Evolutionary conservation across 305 asterid genomes (phyloP), one percentile per base, ranked within the genome.

Genomic region (Caryopteris hybrid): DNA sequence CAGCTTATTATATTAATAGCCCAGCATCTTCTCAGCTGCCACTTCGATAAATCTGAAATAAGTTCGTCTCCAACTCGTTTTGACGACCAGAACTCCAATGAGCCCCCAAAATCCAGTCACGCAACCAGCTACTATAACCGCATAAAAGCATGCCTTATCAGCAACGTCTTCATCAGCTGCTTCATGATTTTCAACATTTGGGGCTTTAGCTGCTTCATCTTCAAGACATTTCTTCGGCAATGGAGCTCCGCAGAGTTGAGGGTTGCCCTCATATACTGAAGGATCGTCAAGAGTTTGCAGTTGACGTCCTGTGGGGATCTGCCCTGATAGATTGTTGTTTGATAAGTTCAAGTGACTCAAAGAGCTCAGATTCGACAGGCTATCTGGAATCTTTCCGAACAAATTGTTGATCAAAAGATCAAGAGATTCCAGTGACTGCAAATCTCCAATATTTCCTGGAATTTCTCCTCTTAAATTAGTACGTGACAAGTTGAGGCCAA

Each of bases 381-480:
- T 62, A 0, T 5, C 25, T 0, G 55, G 68, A 25, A 62, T 43
- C 4, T 3, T 23, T 23, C 68, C 68, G 6, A n/a, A n/a, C 42
- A 62, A 23, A 22, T 62, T n/a, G 25, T 62, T 62, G 25, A 11
- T 25, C 7, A 55, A 62, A 23, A 62, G 68, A 62, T 62, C 68
- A 8, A 62, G 54, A 11, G 68, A 62, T 22, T 42, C 55, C 27
- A 43, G 14, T 4, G 42, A 23, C n/a, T 20, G 13, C 55, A 62
- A 5, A 43, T 62, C 55, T 42, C 68, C 68, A 45, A 43, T 42
- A 0, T 8, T 25, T 14, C 0, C 23, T 6, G 68, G 68, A 27
- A 62, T 62, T 27, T 16, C 23, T 43, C 56, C 56, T 13, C 8
- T 3, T 2, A 42, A 4, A 42, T 10, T n/a, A 42, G 9, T 42